phyloP scores from a whole-genome alignment of 2,329 filamentous ascomycete species.

The Elsinoe ampelina region DNA sequence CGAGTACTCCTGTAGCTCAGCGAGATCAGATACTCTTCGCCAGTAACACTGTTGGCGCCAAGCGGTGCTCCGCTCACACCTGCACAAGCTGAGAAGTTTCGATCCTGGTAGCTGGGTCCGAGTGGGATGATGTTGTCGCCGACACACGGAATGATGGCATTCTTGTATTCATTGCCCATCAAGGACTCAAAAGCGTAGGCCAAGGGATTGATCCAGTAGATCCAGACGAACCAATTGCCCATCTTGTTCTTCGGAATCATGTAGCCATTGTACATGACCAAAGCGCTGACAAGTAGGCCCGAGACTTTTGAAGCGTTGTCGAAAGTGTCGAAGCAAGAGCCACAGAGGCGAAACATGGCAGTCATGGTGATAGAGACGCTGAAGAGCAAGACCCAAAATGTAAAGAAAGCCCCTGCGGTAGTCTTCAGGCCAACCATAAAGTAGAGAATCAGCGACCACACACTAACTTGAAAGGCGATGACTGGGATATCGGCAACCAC shows the following conservation, averaged over 20 bases:
- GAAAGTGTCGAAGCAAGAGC: conserved; percentile 24
- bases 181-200: conserved; percentile 26
- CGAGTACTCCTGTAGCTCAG: conserved; percentile 41
- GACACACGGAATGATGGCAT: conserved; percentile 48
- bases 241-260: conserved; percentile 26
- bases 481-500: conserved; percentile 46
- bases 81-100: conserved; percentile 29
- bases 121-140: conserved; percentile 32
- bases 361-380: conserved; percentile 36
- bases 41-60: conserved; percentile 47
- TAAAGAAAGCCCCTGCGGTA: conserved; percentile 50
- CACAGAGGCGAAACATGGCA: conserved; percentile 37
- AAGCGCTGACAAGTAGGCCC: conserved; percentile 22
- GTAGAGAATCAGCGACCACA: conserved; percentile 17
- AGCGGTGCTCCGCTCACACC: conserved; percentile 48
- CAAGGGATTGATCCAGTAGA: conserved; percentile 51
- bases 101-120: conserved; percentile 32
- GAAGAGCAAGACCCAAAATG: conserved; percentile 46
- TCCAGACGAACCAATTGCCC: conserved; percentile 37
- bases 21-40: conserved; percentile 51
- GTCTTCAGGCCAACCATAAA: conserved; percentile 26
- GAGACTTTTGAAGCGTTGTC: conserved; percentile 26
- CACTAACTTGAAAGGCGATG: conserved; percentile 42
- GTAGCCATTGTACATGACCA: conserved; percentile 28
- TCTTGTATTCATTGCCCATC: conserved; percentile 49